Conservation (phyloP, 2,329 filamentous ascomycete species). For the Cadophora sp. region DNA sequence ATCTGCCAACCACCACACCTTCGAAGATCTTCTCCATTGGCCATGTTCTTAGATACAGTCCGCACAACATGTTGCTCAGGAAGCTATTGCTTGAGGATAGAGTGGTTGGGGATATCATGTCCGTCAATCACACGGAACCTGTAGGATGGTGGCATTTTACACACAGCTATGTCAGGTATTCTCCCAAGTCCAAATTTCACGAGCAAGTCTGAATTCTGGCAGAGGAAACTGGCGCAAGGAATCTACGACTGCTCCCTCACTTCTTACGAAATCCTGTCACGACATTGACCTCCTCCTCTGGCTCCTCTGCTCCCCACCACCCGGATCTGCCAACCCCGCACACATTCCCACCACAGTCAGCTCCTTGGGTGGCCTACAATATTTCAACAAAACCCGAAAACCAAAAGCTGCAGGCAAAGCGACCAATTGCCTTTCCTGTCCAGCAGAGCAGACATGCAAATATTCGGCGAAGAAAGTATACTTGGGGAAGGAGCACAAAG, state of each 20-base stretch:
- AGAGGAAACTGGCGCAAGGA: conserved; percentile 92
- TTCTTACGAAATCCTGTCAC: conserved; percentile 95
- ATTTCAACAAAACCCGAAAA: conserved; percentile 79
- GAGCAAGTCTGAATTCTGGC: conserved; percentile 20
- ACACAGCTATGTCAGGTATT: conserved; percentile 80
- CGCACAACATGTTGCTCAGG: conserved; percentile 86
- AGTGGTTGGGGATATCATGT: conserved; percentile 83
- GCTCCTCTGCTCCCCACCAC: conserved; percentile 75
- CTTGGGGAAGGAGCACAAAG: conserved; percentile 54
- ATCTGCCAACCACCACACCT: conserved; percentile 43
- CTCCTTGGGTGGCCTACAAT: conserved; percentile 77
- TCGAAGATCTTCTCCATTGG: conserved; percentile 82
- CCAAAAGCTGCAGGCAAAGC: conserved; percentile 75
- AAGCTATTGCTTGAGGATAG: conserved; percentile 77
- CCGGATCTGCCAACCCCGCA: conserved; percentile 50
- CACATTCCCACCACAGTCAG: conserved; percentile 80
- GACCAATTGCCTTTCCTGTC: conserved; percentile 87
- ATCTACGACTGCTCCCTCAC: conserved; percentile 75
- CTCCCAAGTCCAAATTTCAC: not conserved
- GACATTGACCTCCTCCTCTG: conserved; percentile 94
- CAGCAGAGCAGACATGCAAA: conserved; percentile 75
- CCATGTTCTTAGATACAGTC: conserved; percentile 91
- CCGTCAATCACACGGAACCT: conserved; percentile 90
- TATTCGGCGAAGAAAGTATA: conserved; percentile 84
- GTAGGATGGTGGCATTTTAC: conserved; percentile 97